Conservation (phyloP, 495 filamentous ascomycete genomes). For the Lasiosphaeriaceae sp. region DNA sequence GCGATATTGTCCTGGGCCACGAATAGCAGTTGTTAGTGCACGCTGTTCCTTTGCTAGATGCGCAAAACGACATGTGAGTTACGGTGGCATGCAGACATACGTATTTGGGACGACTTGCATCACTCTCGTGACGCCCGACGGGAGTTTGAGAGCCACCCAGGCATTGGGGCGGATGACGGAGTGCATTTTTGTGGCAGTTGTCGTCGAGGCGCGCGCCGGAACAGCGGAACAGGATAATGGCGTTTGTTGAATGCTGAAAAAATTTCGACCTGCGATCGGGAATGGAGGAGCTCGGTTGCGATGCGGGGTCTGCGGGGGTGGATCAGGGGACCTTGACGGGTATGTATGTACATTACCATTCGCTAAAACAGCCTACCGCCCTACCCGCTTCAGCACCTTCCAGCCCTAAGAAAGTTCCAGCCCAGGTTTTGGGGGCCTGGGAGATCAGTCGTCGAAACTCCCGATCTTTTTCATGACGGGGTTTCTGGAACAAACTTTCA, state of each 20-base stretch:
- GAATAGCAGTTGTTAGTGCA: conserved; percentile 7
- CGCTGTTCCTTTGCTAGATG: too few species aligned
- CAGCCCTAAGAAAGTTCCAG: neutral
- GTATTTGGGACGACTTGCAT: conserved; percentile 67
- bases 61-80: neutral
- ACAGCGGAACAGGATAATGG: neutral
- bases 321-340: neutral
- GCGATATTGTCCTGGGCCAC: conserved; percentile 66
- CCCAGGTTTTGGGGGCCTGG: too few species aligned
- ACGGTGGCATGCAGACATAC: conserved; percentile 52
- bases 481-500: too few species aligned
- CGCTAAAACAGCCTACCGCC: neutral
- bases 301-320: neutral
- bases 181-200: conserved; percentile 32
- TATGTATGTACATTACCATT: neutral
- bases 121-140: conserved; percentile 62
- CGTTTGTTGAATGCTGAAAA: neutral
- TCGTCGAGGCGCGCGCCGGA: neutral
- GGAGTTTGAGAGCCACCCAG: conserved; percentile 62
- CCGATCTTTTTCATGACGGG: too few species aligned
- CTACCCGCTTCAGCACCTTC: neutral
- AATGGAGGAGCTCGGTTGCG: conserved; percentile 1
- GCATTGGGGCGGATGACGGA: conserved; percentile 57
- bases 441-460: too few species aligned
- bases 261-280: neutral